phyloP scores from a whole-genome alignment of 495 filamentous ascomycete genomes.

The Delitschia confertaspora region DNA sequence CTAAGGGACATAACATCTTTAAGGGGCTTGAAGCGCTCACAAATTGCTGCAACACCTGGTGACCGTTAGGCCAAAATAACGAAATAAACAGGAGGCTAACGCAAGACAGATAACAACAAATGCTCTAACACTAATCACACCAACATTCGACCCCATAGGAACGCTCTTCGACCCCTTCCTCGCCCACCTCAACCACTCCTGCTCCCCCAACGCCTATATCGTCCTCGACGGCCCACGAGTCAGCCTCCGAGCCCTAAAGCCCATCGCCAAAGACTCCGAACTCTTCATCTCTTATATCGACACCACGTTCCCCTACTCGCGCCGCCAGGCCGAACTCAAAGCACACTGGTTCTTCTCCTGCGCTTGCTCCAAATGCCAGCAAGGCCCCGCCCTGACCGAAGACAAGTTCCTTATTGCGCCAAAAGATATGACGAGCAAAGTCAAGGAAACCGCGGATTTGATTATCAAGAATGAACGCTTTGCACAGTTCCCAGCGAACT shows the following conservation, averaged over 20 bases:
- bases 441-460: slow-evolving; percentile 11
- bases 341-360: slow-evolving; percentile 60
- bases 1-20: too few species aligned
- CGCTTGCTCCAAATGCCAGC: slow-evolving; percentile 46
- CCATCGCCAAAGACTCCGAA: slow-evolving; percentile 49
- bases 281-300: slow-evolving; percentile 64
- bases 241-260: slow-evolving; percentile 36
- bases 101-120: slow-evolving; percentile 54
- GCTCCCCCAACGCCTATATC: slow-evolving; percentile 57
- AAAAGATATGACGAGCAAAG: slow-evolving; percentile 8
- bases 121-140: slow-evolving; percentile 51
- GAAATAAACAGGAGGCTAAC: too few species aligned
- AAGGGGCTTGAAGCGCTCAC: too few species aligned
- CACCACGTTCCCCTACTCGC: slow-evolving; percentile 41
- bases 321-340: slow-evolving; percentile 45
- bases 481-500: slow-evolving; percentile 12
- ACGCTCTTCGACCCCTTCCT: slow-evolving; percentile 51
- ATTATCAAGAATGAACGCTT: slow-evolving; percentile 2
- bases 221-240: slow-evolving; percentile 48
- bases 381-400: slow-evolving; percentile 26
- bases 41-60: too few species aligned
- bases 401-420: slow-evolving; percentile 24
- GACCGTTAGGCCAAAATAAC: too few species aligned
- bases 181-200: slow-evolving; percentile 60
- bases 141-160: slow-evolving; percentile 52